Evolutionary conservation across 495 filamentous ascomycete genomes (phyloP).

Genomic region (Aspergillus sclerotiicarbonarius): DNA sequence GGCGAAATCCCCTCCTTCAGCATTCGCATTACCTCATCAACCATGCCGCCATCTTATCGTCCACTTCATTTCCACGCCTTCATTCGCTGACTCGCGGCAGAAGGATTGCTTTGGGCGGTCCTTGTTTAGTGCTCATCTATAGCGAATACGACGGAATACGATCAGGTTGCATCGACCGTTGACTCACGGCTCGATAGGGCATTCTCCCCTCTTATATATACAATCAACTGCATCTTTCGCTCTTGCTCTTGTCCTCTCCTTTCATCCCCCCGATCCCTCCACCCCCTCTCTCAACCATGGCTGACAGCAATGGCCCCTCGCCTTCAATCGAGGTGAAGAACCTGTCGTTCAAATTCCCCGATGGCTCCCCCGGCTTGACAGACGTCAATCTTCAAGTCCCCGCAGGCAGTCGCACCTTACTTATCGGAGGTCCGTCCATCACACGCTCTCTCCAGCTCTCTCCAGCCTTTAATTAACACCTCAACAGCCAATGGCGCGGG

Average conservation of each 20-base stretch:
- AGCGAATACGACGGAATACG: too few relatives aligned
- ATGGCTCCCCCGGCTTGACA: conserved; percentile 69
- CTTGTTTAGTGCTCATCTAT: too few relatives aligned
- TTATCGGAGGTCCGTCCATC: conserved; percentile 74
- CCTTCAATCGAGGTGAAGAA: conserved; percentile 66
- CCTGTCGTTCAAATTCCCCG: conserved; percentile 87
- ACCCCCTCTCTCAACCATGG: conserved; percentile 15
- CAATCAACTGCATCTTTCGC: too few relatives aligned
- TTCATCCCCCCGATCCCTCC: neutral
- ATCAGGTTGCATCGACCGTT: too few relatives aligned
- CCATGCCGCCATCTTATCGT: neutral
- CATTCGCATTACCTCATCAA: conserved; percentile 1
- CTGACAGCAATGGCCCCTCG: conserved; percentile 15
- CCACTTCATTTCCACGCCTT: neutral
- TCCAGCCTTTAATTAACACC: neutral
- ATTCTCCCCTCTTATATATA: too few relatives aligned
- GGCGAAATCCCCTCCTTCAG: neutral
- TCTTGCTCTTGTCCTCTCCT: neutral
- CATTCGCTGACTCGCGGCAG: neutral
- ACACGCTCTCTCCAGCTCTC: too few relatives aligned
- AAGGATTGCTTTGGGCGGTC: too few relatives aligned
- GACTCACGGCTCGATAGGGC: too few relatives aligned
- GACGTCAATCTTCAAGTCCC: conserved; percentile 74
- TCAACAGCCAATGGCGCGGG: conserved; percentile 85
- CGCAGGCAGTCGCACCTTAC: conserved; percentile 76